Percentiles rank a stretch among this genome's conserved stretches.
Conservation (phyloP, 768 basidiomycete genomes). For the Fomitopsis serialis region DNA sequence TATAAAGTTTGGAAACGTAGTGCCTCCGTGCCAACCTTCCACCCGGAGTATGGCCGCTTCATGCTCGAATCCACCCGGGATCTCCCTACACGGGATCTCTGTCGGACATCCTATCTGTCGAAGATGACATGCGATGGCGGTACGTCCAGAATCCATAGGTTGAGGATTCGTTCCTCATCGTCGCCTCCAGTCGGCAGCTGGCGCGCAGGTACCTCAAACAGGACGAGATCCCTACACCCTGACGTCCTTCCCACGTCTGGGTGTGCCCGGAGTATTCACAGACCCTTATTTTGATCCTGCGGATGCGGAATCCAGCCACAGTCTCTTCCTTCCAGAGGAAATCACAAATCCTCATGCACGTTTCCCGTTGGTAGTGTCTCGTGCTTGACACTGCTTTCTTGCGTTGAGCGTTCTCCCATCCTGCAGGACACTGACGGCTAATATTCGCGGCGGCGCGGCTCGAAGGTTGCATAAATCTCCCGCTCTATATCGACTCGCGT, state of each 20-base stretch:
- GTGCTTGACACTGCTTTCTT: constrained; percentile 7
- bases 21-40: constrained; percentile 80
- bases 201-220: constrained; percentile 77
- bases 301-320: constrained; percentile 82
- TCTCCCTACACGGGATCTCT: constrained; percentile 90
- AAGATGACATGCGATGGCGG: constrained; percentile 94
- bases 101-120: constrained; percentile 81
- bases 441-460: constrained; percentile 84
- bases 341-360: constrained; percentile 96
- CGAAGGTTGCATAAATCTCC: constrained; percentile 94
- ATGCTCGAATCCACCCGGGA: constrained; percentile 98
- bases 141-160: constrained; percentile 24
- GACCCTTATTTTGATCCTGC: constrained; percentile 80
- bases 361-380: constrained; percentile 75
- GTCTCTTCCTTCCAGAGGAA: constrained; percentile 91
- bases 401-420: constrained; percentile 13
- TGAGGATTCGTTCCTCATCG: constrained; percentile 1
- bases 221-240: constrained; percentile 91
- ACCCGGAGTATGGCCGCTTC: constrained; percentile 97
- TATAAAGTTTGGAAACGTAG: constrained; percentile 29
- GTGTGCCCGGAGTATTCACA: constrained; percentile 84
- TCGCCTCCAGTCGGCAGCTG: constrained; percentile 53
- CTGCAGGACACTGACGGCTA: constrained; percentile 89
- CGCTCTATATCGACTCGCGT: constrained; percentile 81
- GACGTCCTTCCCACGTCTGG: constrained; percentile 93